A percentile compares a stretch with the other conserved stretches of the same genome.
phyloP scores from a whole-genome alignment of 768 basidiomycete genomes.

The Candolleomyces aberdarensis region DNA sequence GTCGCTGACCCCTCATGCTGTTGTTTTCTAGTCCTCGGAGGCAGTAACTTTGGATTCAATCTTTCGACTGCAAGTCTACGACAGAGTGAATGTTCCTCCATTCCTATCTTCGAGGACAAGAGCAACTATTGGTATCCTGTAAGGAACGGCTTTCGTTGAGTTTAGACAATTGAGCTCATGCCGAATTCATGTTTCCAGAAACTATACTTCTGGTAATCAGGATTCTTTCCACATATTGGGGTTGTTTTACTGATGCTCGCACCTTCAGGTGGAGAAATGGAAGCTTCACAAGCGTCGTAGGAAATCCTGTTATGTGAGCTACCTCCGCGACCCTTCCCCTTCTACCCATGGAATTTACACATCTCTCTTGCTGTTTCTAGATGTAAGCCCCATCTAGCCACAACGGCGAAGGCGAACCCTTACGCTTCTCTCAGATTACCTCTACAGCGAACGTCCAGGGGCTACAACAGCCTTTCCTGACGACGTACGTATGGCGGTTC shows the following conservation, averaged over 20 bases:
- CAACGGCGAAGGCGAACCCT: too few species aligned
- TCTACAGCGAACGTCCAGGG: constrained; percentile 30
- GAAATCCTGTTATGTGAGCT: constrained; percentile 33
- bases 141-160: background rate
- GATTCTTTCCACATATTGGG: background rate
- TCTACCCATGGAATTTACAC: too few species aligned
- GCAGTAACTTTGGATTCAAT: constrained; percentile 34
- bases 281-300: constrained; percentile 32
- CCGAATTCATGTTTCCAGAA: constrained; percentile 9
- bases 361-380: background rate
- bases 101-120: constrained; percentile 35
- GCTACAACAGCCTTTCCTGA: constrained; percentile 37
- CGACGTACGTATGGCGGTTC: constrained; percentile 22
- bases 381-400: background rate
- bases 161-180: constrained; percentile 2
- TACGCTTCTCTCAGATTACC: constrained; percentile 25
- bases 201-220: constrained; percentile 30
- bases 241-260: background rate
- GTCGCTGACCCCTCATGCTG: background rate
- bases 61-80: constrained; percentile 27
- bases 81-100: constrained; percentile 33
- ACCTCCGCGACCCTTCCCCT: too few species aligned
- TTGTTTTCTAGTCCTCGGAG: constrained; percentile 28
- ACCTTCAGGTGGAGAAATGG: constrained; percentile 31
- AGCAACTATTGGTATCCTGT: constrained; percentile 32